Evolutionary conservation across 495 filamentous ascomycete species (phyloP).

Genomic region (Letharia columbiana): DNA sequence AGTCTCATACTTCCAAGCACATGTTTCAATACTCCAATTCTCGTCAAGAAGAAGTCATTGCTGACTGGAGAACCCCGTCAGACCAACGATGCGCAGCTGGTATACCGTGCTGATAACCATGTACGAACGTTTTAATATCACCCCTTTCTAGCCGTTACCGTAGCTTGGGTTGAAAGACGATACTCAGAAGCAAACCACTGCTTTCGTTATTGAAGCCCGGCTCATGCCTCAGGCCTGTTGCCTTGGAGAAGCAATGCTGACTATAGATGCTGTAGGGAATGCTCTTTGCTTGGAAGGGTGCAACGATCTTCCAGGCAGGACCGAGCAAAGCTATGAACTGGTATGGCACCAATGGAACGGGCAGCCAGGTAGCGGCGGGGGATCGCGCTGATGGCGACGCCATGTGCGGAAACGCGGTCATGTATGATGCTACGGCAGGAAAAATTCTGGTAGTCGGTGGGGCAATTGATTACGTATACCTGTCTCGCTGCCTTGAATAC

Average conservation of each 20-base stretch:
- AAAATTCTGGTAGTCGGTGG: constrained; percentile 50
- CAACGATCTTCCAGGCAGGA: constrained; percentile 49
- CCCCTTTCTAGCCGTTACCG: not conserved
- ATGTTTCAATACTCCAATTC: not conserved
- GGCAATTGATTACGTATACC: constrained; percentile 33
- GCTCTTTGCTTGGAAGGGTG: constrained; percentile 54
- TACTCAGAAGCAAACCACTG: not conserved
- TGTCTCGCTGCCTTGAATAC: not conserved
- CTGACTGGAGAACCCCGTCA: not conserved
- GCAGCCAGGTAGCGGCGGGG: constrained; percentile 34
- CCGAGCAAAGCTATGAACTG: constrained; percentile 51
- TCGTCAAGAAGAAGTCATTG: not conserved
- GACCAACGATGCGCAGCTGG: constrained; percentile 39
- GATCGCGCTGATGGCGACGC: constrained; percentile 40
- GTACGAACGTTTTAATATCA: not conserved
- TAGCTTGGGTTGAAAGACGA: not conserved
- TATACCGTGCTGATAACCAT: constrained; percentile 48
- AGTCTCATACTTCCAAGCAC: not conserved
- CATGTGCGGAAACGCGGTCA: constrained; percentile 46
- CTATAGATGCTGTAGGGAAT: constrained; percentile 29
- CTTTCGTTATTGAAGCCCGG: not conserved
- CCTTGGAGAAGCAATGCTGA: not conserved
- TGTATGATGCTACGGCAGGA: constrained; percentile 48
- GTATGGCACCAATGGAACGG: constrained; percentile 39
- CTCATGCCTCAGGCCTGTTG: not conserved